Percentiles rank a stretch among this genome's conserved stretches.
These are phyloP conservation scores for Cynara cardunculus DNA, from an alignment of 129 eudicot species.

Conservation along the genomic window DNA sequence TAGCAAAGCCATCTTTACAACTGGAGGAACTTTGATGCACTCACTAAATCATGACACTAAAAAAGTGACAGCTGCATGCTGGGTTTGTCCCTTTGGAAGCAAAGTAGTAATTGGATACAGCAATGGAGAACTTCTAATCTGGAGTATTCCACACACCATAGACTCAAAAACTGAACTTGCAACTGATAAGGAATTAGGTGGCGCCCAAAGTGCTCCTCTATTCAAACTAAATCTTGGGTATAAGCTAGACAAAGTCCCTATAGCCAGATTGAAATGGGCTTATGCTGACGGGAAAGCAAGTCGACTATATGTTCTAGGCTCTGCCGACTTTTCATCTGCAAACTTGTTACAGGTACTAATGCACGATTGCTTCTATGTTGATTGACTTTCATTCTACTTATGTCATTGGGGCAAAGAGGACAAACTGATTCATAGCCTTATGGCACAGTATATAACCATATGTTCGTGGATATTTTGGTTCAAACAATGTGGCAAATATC, in stretches of 20 bases:
- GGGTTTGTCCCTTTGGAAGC: constrained; percentile 90
- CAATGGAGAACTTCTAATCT: constrained; percentile 80
- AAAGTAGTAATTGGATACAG: constrained; percentile 81
- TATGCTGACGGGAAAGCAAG: constrained; percentile 75
- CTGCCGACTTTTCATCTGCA: constrained; percentile 50
- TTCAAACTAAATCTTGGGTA: constrained; percentile 87
- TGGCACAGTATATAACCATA: background rate
- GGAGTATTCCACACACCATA: constrained; percentile 53
- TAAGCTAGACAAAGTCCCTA: constrained; percentile 78
- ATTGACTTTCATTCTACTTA: background rate
- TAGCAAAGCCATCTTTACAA: constrained; percentile 67
- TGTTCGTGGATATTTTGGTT: background rate
- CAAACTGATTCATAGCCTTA: background rate
- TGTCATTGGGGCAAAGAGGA: background rate
- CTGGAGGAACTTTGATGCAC: constrained; percentile 49
- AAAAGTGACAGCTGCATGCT: constrained; percentile 90
- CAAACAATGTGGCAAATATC: no score
- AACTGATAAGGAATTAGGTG: constrained; percentile 29
- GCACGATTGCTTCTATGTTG: background rate
- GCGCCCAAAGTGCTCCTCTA: constrained; percentile 49
- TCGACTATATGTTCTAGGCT: constrained; percentile 78
- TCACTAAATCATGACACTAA: constrained; percentile 56
- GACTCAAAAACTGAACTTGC: constrained; percentile 33
- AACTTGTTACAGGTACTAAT: constrained; percentile 74
- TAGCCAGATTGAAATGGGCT: constrained; percentile 63